Base-by-base conservation (phyloP, 2,329 filamentous ascomycete genomes). In the Biscogniauxia sp. region DNA sequence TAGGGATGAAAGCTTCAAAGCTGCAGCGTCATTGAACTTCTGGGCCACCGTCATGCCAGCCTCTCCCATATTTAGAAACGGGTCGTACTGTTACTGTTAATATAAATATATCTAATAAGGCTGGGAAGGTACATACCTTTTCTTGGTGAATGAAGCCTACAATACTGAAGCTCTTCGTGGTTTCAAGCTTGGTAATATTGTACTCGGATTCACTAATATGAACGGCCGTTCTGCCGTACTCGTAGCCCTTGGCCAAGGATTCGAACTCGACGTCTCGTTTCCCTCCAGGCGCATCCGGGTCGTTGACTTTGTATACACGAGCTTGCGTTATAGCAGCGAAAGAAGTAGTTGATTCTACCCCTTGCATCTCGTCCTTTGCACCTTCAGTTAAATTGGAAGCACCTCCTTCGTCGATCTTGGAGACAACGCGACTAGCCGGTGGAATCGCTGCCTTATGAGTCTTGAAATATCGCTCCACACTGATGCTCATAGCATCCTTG, bases 141-240 rank as follows among this genome's bases (percentile, higher is more conserved):
- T 88, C 83, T 66, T 79, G 85, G 2, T 87, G 85, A 28, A 98
- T 85, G 69, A 99, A 99, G 0, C 95, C 95, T 56, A 99, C 79
- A 51, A 99, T 89, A 3, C 92, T 88, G 60, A 98, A 87, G 7
- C 84, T 83, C 61, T 90, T 88, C 9, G 79, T 76, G 0, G 92
- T 95, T 69, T 96, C 89, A 37, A 97, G 82, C 65, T 90, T 93
- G n/a, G 92, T 96, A 60, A 97, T 87, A 67, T 93, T 92, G 73
- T 89, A 84, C 69, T 99, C 94, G 0, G 90, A 90, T 68, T 93
- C 88, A 66, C 87, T 91, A 67, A 99, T 97, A 66, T 90, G 88
- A 1, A 99, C 94, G 2, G 91, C 92, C 0, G 94, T 97, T 59
- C 93, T 85, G 53, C 95, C 95, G 73, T 99, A 99, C 70, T 92